A percentile compares a stretch with the other conserved stretches of the same genome.
Conservation (phyloP, 345 rosid genomes). For the Populus ilicifolia region DNA sequence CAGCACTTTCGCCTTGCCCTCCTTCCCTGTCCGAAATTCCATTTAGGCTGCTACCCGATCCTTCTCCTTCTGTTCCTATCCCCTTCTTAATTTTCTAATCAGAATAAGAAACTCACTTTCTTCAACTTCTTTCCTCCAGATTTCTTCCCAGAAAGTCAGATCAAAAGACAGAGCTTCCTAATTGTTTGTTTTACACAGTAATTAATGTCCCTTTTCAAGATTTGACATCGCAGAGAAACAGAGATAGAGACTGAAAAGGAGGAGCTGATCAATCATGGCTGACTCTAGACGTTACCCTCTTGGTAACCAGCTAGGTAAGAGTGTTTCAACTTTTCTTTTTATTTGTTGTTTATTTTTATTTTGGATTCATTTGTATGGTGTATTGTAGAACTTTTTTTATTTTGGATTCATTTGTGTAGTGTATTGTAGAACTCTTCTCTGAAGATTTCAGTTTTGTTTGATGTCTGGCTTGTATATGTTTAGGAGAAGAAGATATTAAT, state of each 20-base stretch:
- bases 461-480: not conserved
- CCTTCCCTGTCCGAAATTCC: not conserved
- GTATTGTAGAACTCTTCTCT: not conserved
- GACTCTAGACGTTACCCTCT: constrained; percentile 35
- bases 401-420: not conserved
- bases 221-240: not conserved
- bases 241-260: not conserved
- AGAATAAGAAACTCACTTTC: not conserved
- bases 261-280: constrained; percentile 25
- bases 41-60: not conserved
- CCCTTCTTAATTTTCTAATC: not conserved
- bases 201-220: not conserved
- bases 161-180: not conserved
- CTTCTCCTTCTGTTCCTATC: not conserved
- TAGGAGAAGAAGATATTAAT: not conserved
- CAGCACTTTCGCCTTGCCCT: not conserved
- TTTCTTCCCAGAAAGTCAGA: not conserved
- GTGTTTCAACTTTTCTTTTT: not conserved
- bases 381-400: not conserved
- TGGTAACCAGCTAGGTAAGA: constrained; percentile 38
- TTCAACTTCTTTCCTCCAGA: not conserved
- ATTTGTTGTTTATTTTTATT: not conserved
- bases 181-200: not conserved
- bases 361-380: not conserved
- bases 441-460: not conserved